A percentile compares a stretch with the other conserved stretches of the same genome.
These are phyloP conservation scores for Sporothrix brasiliensis DNA, from an alignment of 2,329 filamentous ascomycete species.

Conservation along the genomic window DNA sequence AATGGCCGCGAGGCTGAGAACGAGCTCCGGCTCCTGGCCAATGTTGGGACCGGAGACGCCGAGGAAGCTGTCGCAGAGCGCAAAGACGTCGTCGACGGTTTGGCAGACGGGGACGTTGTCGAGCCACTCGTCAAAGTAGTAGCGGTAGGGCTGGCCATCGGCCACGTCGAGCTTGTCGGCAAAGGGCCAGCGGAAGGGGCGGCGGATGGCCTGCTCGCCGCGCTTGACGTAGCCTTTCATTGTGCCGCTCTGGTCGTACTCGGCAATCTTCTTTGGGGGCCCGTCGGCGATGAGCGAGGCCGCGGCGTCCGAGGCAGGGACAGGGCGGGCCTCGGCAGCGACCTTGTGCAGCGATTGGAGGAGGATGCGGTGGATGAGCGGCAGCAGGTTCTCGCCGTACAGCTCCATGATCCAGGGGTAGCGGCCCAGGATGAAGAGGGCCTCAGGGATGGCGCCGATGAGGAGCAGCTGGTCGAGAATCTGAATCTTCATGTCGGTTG, in stretches of 20 bases:
- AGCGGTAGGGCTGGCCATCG: constrained; percentile 79
- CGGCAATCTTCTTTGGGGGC: constrained; percentile 51
- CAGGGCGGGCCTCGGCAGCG: constrained; percentile 52
- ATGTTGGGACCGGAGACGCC: constrained; percentile 88
- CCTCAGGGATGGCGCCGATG: constrained; percentile 89
- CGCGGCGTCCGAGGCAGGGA: constrained; percentile 40
- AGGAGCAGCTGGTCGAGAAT: constrained; percentile 83
- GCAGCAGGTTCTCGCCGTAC: constrained; percentile 73
- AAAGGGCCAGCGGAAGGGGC: constrained; percentile 79
- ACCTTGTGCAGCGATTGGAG: constrained; percentile 81
- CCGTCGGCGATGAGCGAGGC: constrained; percentile 39
- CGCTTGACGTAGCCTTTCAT: constrained; percentile 71
- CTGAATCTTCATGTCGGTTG: constrained; percentile 83
- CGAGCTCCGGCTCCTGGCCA: constrained; percentile 75
- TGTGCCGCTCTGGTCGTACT: constrained; percentile 66
- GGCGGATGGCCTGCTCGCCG: constrained; percentile 61
- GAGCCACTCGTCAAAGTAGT: constrained; percentile 97
- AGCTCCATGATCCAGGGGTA: constrained; percentile 91
- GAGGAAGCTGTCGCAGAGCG: constrained; percentile 79
- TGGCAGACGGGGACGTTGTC: constrained; percentile 93
- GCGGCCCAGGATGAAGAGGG: constrained; percentile 81
- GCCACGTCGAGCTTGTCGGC: constrained; percentile 75
- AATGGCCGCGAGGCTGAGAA: constrained; percentile 84
- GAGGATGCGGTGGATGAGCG: constrained; percentile 80
- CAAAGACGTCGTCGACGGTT: constrained; percentile 85